phyloP scores from a whole-genome alignment of 306 rosid species.

The Rosa multiflora region DNA sequence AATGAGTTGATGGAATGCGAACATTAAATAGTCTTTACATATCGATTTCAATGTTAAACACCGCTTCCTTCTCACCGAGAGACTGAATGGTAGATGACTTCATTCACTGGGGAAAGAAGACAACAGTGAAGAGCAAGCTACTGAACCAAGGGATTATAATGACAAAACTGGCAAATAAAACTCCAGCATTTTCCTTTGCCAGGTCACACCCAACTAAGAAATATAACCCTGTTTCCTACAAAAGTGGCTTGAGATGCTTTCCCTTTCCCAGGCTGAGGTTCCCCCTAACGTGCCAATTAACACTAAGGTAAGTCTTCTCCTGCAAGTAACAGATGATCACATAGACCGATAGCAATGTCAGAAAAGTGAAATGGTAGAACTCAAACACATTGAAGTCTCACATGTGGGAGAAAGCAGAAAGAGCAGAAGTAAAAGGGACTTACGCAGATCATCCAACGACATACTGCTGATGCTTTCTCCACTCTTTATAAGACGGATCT shows the following conservation, averaged over 20 bases:
- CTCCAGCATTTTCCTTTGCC: not conserved
- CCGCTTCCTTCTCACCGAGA: not conserved
- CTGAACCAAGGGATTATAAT: not conserved
- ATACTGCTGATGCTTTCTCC: conserved; percentile 60
- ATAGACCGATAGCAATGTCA: conserved; percentile 14
- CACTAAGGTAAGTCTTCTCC: conserved; percentile 42
- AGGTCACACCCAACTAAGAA: conserved; percentile 5
- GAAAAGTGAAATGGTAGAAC: conserved; percentile 1
- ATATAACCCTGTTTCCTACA: conserved; percentile 20
- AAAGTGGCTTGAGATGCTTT: conserved; percentile 29
- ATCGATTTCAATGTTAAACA: not conserved
- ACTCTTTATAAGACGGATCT: conserved; percentile 61
- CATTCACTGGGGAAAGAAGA: not conserved
- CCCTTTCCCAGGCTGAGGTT: conserved; percentile 20
- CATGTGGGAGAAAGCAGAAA: not conserved
- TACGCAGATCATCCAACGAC: conserved; percentile 71
- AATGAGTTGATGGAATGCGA: not conserved
- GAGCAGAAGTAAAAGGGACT: conserved; percentile 27
- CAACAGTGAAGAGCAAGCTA: not conserved
- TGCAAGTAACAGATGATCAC: conserved; percentile 32
- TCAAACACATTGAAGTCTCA: not conserved
- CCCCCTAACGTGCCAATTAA: not conserved
- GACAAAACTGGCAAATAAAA: not conserved
- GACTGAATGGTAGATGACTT: not conserved
- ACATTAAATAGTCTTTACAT: conserved; percentile 12